phyloP scores from a whole-genome alignment of 176 grass and related monocot genomes.

The Miscanthus lutarioriparius region DNA sequence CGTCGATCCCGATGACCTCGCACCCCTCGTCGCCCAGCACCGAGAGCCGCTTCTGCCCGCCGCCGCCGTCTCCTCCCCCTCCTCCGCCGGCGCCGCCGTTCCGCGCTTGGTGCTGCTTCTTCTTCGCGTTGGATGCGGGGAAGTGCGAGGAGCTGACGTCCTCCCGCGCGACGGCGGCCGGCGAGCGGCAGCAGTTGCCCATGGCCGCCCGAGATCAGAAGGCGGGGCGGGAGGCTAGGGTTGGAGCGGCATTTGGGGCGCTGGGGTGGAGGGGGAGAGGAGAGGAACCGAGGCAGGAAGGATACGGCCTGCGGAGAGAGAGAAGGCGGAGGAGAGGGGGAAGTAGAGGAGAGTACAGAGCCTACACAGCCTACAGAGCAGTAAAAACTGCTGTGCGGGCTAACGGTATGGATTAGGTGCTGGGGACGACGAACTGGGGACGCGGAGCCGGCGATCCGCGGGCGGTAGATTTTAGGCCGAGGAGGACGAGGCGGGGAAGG shows the following conservation, averaged over 20 bases:
- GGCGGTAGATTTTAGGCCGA: constrained; percentile 25
- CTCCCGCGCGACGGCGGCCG: constrained; percentile 86
- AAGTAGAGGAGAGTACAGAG: neutral
- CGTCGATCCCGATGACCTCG: constrained; percentile 68
- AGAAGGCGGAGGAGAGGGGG: neutral
- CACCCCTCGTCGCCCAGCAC: constrained; percentile 64
- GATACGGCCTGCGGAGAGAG: constrained; percentile 19
- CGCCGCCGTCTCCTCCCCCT: constrained; percentile 11
- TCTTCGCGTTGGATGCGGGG: constrained; percentile 55
- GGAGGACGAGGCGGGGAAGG: neutral
- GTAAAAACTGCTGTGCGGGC: constrained; percentile 49
- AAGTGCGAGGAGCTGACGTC: constrained; percentile 82
- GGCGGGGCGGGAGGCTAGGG: constrained; percentile 44
- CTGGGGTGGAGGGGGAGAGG: neutral
- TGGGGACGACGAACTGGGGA: constrained; percentile 34
- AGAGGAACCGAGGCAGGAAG: neutral
- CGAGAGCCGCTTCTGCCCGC: constrained; percentile 60
- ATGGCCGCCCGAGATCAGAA: constrained; percentile 49
- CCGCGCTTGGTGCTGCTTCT: constrained; percentile 65
- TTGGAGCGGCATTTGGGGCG: constrained; percentile 50
- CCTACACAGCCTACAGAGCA: constrained; percentile 3
- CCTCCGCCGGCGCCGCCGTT: constrained; percentile 12
- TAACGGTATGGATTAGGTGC: constrained; percentile 35
- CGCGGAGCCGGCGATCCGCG: constrained; percentile 6
- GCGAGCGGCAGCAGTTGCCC: constrained; percentile 99